Percentiles rank a stretch among this genome's conserved stretches.
Conservation (phyloP, 768 basidiomycete species). For the Leccinum subgranulosum region DNA sequence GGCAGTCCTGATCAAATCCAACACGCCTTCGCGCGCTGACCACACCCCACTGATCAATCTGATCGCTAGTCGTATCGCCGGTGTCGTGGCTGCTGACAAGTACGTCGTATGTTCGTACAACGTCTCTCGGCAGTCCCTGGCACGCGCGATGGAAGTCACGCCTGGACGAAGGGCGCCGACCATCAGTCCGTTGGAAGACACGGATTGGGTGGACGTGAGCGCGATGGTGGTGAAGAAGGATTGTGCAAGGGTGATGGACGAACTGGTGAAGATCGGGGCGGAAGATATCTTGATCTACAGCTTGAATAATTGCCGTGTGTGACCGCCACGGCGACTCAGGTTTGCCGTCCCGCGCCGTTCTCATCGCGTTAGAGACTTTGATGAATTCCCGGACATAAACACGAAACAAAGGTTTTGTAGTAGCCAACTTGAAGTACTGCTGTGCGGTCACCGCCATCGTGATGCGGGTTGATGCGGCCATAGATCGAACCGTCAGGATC, state of each 20-base stretch:
- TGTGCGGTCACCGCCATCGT: not conserved
- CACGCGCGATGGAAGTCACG: conserved; percentile 65
- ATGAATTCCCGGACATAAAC: not conserved
- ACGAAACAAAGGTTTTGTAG: not conserved
- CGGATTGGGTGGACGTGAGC: conserved; percentile 89
- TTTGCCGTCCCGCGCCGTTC: not conserved
- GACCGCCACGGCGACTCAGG: not conserved
- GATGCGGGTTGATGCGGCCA: not conserved
- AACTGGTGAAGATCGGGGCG: conserved; percentile 77
- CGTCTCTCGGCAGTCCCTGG: conserved; percentile 61
- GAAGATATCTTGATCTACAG: conserved; percentile 89
- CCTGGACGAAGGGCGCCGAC: conserved; percentile 91
- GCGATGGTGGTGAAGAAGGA: conserved; percentile 87
- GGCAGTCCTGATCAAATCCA: conserved; percentile 90
- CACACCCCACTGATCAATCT: conserved; percentile 67
- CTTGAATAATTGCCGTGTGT: conserved; percentile 92
- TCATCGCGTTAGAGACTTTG: not conserved
- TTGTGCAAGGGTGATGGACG: conserved; percentile 85
- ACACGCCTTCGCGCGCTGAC: conserved; percentile 56
- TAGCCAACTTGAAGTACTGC: not conserved
- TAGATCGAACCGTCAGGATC: not conserved
- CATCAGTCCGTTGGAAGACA: conserved; percentile 76
- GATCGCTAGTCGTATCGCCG: conserved; percentile 85
- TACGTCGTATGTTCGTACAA: conserved; percentile 95
- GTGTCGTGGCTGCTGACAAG: conserved; percentile 82